Conservation (phyloP, 176 grass and related monocot species). For the Bromus sterilis region DNA sequence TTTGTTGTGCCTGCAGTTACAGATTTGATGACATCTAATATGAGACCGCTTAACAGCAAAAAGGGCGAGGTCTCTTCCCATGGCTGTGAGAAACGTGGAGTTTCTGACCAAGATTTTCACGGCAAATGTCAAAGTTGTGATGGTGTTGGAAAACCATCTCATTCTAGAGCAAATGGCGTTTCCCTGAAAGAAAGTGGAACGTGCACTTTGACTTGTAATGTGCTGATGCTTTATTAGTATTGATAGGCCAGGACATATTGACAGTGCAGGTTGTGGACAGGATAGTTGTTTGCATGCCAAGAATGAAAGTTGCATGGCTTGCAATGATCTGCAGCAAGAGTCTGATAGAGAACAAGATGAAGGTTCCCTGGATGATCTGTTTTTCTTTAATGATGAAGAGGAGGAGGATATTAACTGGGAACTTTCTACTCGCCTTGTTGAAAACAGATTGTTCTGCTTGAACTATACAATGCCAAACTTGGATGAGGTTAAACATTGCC, state of each 20-base stretch:
- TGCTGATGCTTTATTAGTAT: slow-evolving; percentile 19
- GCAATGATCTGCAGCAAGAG: slow-evolving; percentile 30
- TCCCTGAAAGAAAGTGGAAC: slow-evolving; percentile 27
- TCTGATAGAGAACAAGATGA: slow-evolving; percentile 31
- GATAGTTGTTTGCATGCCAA: slow-evolving; percentile 23
- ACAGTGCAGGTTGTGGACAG: slow-evolving; percentile 22
- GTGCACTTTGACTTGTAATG: slow-evolving; percentile 6
- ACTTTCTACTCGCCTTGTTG: slow-evolving; percentile 39
- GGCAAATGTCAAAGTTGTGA: slow-evolving; percentile 21
- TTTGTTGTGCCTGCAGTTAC: neutral
- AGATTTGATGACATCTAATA: slow-evolving; percentile 25
- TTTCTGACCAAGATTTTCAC: slow-evolving; percentile 27
- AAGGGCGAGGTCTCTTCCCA: neutral
- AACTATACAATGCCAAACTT: slow-evolving; percentile 74
- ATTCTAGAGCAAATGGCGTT: slow-evolving; percentile 16
- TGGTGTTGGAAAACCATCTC: slow-evolving; percentile 21
- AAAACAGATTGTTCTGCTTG: slow-evolving; percentile 66
- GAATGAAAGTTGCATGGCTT: slow-evolving; percentile 23
- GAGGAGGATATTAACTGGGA: slow-evolving; percentile 90
- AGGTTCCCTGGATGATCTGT: slow-evolving; percentile 61
- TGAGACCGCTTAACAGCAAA: slow-evolving; percentile 1
- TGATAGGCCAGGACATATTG: slow-evolving; percentile 8
- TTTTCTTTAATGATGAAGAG: slow-evolving; percentile 64
- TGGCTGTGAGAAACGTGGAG: slow-evolving; percentile 8
- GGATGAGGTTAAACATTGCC: slow-evolving; percentile 37